A percentile compares a stretch with the other conserved stretches of the same genome.
These are phyloP conservation scores for Zarea fungicola DNA, from an alignment of 2,329 filamentous ascomycete genomes.

Conservation along the genomic window DNA sequence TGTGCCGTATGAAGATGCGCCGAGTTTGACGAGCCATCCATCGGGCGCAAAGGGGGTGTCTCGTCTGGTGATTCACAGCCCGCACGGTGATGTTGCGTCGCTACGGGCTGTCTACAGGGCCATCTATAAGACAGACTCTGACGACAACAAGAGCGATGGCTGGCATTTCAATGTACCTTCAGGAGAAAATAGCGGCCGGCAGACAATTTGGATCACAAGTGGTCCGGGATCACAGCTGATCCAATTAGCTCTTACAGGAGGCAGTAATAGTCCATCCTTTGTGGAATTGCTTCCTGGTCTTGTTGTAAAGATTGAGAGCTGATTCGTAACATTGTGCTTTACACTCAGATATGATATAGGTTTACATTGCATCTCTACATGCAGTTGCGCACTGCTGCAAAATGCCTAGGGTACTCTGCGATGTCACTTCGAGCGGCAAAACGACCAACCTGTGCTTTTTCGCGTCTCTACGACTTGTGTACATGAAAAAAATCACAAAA, in stretches of 20 bases:
- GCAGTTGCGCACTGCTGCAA: no score
- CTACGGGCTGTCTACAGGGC: constrained; percentile 24
- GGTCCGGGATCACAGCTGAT: constrained; percentile 9
- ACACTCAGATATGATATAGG: no score
- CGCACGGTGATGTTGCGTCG: constrained; percentile 16
- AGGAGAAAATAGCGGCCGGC: constrained; percentile 6
- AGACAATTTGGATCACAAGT: neutral
- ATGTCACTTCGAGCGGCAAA: no score
- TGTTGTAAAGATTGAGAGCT: constrained; percentile 15
- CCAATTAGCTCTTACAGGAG: constrained; percentile 15
- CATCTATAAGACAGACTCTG: constrained; percentile 18
- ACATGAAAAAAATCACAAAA: no score
- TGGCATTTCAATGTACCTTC: constrained; percentile 17
- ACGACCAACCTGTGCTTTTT: no score
- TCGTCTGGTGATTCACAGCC: constrained; percentile 34
- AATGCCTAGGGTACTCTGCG: no score
- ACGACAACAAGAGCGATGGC: neutral
- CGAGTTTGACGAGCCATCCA: constrained; percentile 37
- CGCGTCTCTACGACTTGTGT: no score
- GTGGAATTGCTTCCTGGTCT: constrained; percentile 18
- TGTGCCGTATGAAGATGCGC: constrained; percentile 39
- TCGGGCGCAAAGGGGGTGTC: constrained; percentile 47
- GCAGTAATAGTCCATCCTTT: constrained; percentile 13
- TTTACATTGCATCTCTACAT: no score
- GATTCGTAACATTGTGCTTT: no score